These are phyloP conservation scores for Pleurotus cornucopiae DNA, from an alignment of 768 basidiomycete species.

Conservation along the genomic window DNA sequence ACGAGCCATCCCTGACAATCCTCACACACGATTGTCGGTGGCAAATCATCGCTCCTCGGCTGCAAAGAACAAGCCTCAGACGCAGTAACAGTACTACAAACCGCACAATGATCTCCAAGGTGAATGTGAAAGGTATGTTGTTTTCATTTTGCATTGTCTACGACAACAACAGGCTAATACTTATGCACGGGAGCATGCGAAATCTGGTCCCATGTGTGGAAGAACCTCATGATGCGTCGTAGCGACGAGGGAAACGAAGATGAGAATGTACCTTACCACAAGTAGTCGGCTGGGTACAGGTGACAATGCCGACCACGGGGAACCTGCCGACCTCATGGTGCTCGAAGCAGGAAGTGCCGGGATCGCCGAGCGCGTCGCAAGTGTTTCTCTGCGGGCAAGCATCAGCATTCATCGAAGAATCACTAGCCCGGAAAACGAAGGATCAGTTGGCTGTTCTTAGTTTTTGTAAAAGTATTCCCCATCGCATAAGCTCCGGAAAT, in stretches of 20 bases:
- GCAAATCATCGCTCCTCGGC: no score
- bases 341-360: no score
- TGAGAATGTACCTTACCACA: neutral
- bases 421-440: neutral
- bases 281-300: neutral
- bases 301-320: neutral
- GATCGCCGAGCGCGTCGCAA: no score
- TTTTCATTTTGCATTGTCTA: neutral
- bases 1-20: constrained; percentile 5
- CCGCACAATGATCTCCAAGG: neutral
- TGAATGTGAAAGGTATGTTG: neutral
- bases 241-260: neutral
- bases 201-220: neutral
- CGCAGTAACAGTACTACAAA: neutral
- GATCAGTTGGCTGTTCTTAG: constrained; percentile 15
- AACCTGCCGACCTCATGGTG: no score
- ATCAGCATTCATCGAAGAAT: no score
- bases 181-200: neutral
- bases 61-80: neutral
- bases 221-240: neutral
- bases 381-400: no score
- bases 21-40: neutral
- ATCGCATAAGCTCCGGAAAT: constrained; percentile 11
- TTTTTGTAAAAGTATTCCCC: constrained; percentile 8
- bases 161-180: neutral